Percentiles rank a stretch among this genome's conserved stretches.
Conservation (phyloP, 1,284 basidiomycete genomes). For the Puccinia hordei region DNA sequence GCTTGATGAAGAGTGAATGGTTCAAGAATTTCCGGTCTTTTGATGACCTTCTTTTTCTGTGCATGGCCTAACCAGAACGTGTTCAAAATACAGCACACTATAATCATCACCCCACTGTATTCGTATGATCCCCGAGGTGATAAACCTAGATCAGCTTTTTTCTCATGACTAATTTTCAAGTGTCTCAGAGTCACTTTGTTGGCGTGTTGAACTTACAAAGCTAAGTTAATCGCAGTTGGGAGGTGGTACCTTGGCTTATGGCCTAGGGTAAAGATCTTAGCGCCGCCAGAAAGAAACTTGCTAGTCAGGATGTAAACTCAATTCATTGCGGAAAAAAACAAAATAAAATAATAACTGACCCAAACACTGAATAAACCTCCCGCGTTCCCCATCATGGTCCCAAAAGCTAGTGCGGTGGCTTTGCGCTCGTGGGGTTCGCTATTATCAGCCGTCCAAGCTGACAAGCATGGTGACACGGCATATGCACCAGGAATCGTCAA, state of each 20-base stretch:
- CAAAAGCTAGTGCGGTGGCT: constrained; percentile 21
- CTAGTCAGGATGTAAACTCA: not conserved
- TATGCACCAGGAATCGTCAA: constrained; percentile 30
- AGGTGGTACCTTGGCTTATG: constrained; percentile 22
- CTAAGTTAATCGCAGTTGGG: constrained; percentile 21
- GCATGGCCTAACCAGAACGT: not conserved
- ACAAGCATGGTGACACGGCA: not conserved
- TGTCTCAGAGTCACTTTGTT: not conserved
- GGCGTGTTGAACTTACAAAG: not conserved
- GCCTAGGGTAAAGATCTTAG: constrained; percentile 13
- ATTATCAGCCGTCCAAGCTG: constrained; percentile 24
- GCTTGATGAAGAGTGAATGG: not conserved
- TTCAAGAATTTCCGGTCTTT: not conserved
- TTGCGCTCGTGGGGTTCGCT: constrained; percentile 18
- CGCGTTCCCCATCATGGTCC: not conserved
- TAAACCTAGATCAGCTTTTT: not conserved
- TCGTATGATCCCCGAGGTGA: not conserved
- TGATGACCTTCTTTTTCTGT: not conserved
- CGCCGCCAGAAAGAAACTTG: not conserved
- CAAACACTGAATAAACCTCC: constrained; percentile 35
- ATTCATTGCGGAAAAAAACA: not conserved
- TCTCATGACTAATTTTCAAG: not conserved
- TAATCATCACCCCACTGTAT: constrained; percentile 15
- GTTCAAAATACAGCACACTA: constrained; percentile 12
- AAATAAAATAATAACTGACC: constrained; percentile 10